These are phyloP conservation scores for Paecilomyces sp. DNA, from an alignment of 2,329 filamentous ascomycete genomes.

Conservation along the genomic window DNA sequence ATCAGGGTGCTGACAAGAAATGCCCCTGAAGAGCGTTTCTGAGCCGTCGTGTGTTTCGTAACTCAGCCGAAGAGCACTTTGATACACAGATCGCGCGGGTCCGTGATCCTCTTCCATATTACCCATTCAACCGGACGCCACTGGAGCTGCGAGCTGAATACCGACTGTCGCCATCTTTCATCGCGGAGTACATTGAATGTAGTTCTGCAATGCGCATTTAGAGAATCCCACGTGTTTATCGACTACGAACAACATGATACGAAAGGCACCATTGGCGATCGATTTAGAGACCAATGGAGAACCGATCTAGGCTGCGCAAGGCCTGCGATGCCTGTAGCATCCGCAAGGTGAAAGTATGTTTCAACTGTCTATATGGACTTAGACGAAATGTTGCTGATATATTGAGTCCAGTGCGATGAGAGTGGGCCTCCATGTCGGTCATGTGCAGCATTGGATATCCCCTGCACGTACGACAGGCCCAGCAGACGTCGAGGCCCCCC, in stretches of 20 bases:
- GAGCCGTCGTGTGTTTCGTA: not conserved
- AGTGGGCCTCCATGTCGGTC: constrained; percentile 59
- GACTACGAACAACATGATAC: constrained; percentile 5
- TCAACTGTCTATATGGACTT: not conserved
- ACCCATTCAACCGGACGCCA: not conserved
- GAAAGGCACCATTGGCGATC: not conserved
- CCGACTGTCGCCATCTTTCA: not conserved
- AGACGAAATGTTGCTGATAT: constrained; percentile 1
- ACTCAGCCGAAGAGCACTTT: not conserved
- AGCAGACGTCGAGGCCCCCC: constrained; percentile 58
- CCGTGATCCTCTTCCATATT: not conserved
- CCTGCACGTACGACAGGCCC: constrained; percentile 59
- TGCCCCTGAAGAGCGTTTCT: not conserved
- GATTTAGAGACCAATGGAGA: constrained; percentile 23
- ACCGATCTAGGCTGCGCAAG: constrained; percentile 39
- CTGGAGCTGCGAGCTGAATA: not conserved
- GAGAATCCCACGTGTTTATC: not conserved
- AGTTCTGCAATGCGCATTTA: not conserved
- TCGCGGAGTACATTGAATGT: not conserved
- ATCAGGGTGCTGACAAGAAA: not conserved
- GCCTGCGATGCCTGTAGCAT: constrained; percentile 49
- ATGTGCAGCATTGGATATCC: constrained; percentile 58
- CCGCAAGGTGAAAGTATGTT: constrained; percentile 45
- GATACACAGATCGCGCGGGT: not conserved
- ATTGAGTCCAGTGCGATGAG: constrained; percentile 51